Conservation (phyloP, 2,329 filamentous ascomycete species). For the Ceratocystis variospora region DNA sequence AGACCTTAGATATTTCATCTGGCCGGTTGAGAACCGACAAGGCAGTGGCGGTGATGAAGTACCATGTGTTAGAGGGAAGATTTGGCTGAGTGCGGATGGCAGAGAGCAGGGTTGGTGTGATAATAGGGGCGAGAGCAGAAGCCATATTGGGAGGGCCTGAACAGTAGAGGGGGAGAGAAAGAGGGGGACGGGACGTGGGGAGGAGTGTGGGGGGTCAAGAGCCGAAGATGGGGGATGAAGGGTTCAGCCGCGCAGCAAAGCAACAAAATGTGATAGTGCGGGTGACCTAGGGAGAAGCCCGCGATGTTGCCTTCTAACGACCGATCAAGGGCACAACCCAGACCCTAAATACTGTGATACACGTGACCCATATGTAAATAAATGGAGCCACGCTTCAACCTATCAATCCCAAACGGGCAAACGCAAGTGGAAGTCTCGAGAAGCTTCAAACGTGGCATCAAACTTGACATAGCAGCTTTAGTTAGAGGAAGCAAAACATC, state of each 20-base stretch:
- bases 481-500: background rate
- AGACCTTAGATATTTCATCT: conserved; percentile 34
- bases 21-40: conserved; percentile 36
- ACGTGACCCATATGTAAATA: background rate
- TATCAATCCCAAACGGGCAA: conserved; percentile 15
- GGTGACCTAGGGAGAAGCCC: too few species aligned
- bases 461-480: conserved; percentile 11
- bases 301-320: background rate
- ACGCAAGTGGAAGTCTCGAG: conserved; percentile 16
- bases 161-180: background rate
- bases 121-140: conserved; percentile 18
- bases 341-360: background rate
- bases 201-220: background rate
- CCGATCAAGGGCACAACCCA: background rate
- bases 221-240: too few species aligned
- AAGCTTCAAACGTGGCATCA: conserved; percentile 22
- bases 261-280: too few species aligned
- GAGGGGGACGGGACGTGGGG: background rate
- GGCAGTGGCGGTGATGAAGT: conserved; percentile 34
- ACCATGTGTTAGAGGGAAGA: conserved; percentile 35
- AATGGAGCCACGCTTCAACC: background rate
- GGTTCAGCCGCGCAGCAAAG: too few species aligned
- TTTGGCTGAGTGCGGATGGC: conserved; percentile 30
- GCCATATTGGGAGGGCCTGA: background rate
- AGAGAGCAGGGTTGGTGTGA: conserved; percentile 31